Percentiles rank a stretch among this genome's conserved stretches.
Conservation (phyloP, 345 rosid genomes). For the Clausena lansium region DNA sequence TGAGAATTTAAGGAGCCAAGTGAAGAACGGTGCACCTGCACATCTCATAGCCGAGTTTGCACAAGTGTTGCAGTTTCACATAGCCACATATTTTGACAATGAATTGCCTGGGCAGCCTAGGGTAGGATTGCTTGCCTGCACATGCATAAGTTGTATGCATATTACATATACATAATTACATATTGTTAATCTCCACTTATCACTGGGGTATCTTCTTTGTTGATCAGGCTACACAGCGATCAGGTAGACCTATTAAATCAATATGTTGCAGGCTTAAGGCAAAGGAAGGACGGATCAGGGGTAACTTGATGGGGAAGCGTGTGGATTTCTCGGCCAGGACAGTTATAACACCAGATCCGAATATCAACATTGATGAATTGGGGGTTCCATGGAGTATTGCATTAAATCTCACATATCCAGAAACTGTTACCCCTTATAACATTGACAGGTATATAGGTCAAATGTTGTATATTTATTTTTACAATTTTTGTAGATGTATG, state of each 20-base stretch:
- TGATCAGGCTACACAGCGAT: constrained; percentile 83
- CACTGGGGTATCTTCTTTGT: constrained; percentile 9
- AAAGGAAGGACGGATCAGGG: constrained; percentile 95
- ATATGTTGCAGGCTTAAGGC: constrained; percentile 95
- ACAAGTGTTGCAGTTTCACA: constrained; percentile 88
- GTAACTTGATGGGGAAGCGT: constrained; percentile 93
- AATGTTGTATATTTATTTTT: not conserved
- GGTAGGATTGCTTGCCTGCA: constrained; percentile 39
- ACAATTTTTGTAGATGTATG: not conserved
- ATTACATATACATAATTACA: too few species aligned
- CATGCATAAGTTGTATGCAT: not conserved
- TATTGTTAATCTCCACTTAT: constrained; percentile 1
- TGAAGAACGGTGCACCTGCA: constrained; percentile 90
- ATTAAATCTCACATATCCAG: constrained; percentile 90
- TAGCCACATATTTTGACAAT: constrained; percentile 93
- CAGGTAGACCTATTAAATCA: constrained; percentile 95
- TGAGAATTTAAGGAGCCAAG: constrained; percentile 82
- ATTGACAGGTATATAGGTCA: constrained; percentile 64
- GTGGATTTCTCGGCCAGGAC: constrained; percentile 96
- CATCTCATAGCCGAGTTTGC: constrained; percentile 95
- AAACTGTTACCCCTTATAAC: constrained; percentile 95
- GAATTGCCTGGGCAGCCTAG: constrained; percentile 98
- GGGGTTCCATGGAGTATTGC: constrained; percentile 99
- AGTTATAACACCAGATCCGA: constrained; percentile 95
- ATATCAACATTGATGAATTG: constrained; percentile 83